phyloP scores from a whole-genome alignment of 192 early-diverging fungal genomes.

The Coemansia umbellata region DNA sequence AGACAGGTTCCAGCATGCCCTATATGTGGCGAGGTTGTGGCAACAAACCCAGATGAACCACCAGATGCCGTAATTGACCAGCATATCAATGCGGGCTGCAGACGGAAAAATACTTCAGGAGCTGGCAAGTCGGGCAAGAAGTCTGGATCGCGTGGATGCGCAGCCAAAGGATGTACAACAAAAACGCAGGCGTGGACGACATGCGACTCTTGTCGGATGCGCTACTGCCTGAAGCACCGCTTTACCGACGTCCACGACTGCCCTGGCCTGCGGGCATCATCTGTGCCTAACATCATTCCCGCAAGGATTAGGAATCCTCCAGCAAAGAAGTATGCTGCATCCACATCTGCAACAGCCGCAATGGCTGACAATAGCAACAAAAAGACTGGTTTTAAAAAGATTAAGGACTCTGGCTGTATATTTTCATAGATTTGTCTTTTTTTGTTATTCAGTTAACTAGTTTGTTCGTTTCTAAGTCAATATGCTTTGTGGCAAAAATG shows the following conservation, averaged over 20 bases:
- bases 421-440: constrained; percentile 7
- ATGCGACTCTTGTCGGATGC: constrained; percentile 61
- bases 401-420: constrained; percentile 31
- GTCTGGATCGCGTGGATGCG: constrained; percentile 53
- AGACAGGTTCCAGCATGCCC: constrained; percentile 71
- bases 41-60: constrained; percentile 65
- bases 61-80: constrained; percentile 57
- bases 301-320: not conserved
- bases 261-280: constrained; percentile 10
- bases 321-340: not conserved
- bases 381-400: not conserved
- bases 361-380: not conserved
- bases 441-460: too few species aligned
- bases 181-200: constrained; percentile 63
- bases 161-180: constrained; percentile 59
- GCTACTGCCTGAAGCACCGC: constrained; percentile 79
- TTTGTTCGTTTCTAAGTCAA: too few species aligned
- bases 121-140: constrained; percentile 50
- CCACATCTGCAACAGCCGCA: not conserved
- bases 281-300: constrained; percentile 12
- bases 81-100: constrained; percentile 21
- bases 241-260: constrained; percentile 71
- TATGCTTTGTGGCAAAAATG: too few species aligned
- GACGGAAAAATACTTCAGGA: constrained; percentile 24
- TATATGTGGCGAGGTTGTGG: constrained; percentile 70